phyloP scores from a whole-genome alignment of 1,139 yeast species.

The Nakaseomyces uthaithaninus region DNA sequence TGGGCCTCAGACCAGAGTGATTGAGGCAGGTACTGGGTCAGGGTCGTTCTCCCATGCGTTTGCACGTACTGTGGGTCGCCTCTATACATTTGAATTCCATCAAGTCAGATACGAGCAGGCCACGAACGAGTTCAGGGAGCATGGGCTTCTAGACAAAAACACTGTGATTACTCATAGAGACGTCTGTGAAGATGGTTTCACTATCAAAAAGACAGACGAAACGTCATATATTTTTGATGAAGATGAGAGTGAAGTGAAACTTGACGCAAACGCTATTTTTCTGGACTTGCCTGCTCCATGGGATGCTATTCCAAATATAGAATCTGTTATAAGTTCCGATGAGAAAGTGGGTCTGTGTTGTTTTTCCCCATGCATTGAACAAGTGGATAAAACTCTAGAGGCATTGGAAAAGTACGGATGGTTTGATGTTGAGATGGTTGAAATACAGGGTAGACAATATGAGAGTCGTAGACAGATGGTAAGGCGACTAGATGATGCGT shows the following conservation, averaged over 20 bases:
- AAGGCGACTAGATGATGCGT: constrained; percentile 69
- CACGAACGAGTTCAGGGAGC: constrained; percentile 60
- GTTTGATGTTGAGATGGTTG: constrained; percentile 90
- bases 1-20: constrained; percentile 64
- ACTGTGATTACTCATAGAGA: constrained; percentile 77
- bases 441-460: constrained; percentile 77
- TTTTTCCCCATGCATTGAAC: constrained; percentile 96
- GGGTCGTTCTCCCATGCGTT: constrained; percentile 93
- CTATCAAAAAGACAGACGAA: constrained; percentile 35
- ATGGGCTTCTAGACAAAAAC: constrained; percentile 46
- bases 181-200: constrained; percentile 84
- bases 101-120: constrained; percentile 79
- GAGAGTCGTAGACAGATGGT: constrained; percentile 90
- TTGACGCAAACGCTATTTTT: constrained; percentile 66
- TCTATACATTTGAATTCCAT: constrained; percentile 88
- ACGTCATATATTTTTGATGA: constrained; percentile 28
- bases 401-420: constrained; percentile 71
- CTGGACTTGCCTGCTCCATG: constrained; percentile 96
- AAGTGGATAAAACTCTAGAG: constrained; percentile 77
- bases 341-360: constrained; percentile 71
- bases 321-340: constrained; percentile 46
- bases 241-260: constrained; percentile 24
- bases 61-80: constrained; percentile 71
- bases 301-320: constrained; percentile 81
- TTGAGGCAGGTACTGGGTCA: constrained; percentile 98